Percentiles rank a stretch among this genome's conserved stretches.
These are phyloP conservation scores for Exophiala sp. DNA, from an alignment of 2,329 filamentous ascomycete genomes.

Conservation along the genomic window DNA sequence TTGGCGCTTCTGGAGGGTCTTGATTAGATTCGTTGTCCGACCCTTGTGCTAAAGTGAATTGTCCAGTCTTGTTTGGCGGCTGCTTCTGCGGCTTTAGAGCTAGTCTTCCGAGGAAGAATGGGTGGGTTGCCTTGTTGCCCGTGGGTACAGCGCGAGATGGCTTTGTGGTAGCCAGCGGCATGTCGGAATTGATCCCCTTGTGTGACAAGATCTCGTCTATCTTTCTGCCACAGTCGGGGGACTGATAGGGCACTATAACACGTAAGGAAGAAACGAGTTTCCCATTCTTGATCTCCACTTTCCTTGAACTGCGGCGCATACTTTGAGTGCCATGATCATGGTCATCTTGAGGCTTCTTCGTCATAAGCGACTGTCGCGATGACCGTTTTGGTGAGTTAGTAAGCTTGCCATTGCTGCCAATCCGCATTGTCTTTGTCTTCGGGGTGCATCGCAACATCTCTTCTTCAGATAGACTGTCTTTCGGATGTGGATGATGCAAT, in stretches of 20 bases:
- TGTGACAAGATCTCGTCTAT: conserved; percentile 55
- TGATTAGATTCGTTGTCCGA: conserved; percentile 15
- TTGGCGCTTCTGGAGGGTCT: conserved; percentile 12
- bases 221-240: conserved; percentile 47
- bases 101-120: conserved; percentile 61
- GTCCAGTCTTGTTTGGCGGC: conserved; percentile 8
- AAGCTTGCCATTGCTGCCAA: conserved; percentile 42
- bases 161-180: conserved; percentile 3
- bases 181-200: conserved; percentile 28
- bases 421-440: conserved; percentile 45
- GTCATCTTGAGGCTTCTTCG: not conserved
- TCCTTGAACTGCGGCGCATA: conserved; percentile 4
- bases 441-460: conserved; percentile 41
- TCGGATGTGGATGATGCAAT: not conserved
- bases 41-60: conserved; percentile 8
- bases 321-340: conserved; percentile 2
- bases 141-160: conserved; percentile 13
- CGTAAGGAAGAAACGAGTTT: conserved; percentile 22
- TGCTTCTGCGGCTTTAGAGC: conserved; percentile 21
- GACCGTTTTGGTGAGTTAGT: conserved; percentile 12
- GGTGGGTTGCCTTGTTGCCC: conserved; percentile 52
- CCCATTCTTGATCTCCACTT: conserved; percentile 24
- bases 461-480: not conserved
- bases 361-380: conserved; percentile 6
- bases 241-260: conserved; percentile 16